Percentiles rank a stretch among this genome's conserved stretches.
phyloP scores from a whole-genome alignment of 2,329 filamentous ascomycete species.

The Didymella lethalis region DNA sequence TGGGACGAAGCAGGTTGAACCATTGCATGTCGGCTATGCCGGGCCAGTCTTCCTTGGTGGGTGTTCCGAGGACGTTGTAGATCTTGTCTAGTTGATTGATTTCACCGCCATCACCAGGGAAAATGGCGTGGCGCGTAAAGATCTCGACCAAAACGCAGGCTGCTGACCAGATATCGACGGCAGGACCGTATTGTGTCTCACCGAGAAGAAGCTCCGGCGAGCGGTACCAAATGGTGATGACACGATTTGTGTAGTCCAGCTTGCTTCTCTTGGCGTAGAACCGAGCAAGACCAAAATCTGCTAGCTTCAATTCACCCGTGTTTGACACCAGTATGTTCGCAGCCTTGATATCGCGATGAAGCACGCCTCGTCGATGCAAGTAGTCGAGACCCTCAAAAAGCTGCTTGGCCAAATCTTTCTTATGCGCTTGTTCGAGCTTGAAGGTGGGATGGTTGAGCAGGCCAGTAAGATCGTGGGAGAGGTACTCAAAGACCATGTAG shows the following conservation, averaged over 20 bases:
- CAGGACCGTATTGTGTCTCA: slow-evolving; percentile 93
- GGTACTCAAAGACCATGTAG: slow-evolving; percentile 99
- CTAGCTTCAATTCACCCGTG: slow-evolving; percentile 86
- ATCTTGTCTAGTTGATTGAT: slow-evolving; percentile 96
- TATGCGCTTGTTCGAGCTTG: slow-evolving; percentile 81
- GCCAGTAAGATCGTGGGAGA: slow-evolving; percentile 94
- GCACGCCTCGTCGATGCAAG: slow-evolving; percentile 87
- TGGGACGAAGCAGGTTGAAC: slow-evolving; percentile 90
- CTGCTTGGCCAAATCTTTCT: slow-evolving; percentile 91
- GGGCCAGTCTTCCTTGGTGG: slow-evolving; percentile 85
- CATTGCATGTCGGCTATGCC: slow-evolving; percentile 92
- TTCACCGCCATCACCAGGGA: slow-evolving; percentile 94
- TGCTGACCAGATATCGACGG: slow-evolving; percentile 97
- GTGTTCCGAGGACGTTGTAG: slow-evolving; percentile 90
- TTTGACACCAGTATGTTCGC: slow-evolving; percentile 96
- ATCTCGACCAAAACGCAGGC: slow-evolving; percentile 97
- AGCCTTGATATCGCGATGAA: slow-evolving; percentile 97
- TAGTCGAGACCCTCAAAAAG: slow-evolving; percentile 95
- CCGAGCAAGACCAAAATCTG: slow-evolving; percentile 93
- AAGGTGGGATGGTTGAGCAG: slow-evolving; percentile 94
- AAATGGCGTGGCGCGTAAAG: slow-evolving; percentile 91
- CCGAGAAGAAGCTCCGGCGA: slow-evolving; percentile 93
- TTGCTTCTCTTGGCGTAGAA: slow-evolving; percentile 94
- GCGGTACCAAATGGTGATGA: slow-evolving; percentile 99
- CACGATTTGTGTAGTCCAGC: slow-evolving; percentile 96